A percentile compares a stretch with the other conserved stretches of the same genome.
Conservation (phyloP, 2,329 filamentous ascomycete genomes). For the Bertia moriformis region DNA sequence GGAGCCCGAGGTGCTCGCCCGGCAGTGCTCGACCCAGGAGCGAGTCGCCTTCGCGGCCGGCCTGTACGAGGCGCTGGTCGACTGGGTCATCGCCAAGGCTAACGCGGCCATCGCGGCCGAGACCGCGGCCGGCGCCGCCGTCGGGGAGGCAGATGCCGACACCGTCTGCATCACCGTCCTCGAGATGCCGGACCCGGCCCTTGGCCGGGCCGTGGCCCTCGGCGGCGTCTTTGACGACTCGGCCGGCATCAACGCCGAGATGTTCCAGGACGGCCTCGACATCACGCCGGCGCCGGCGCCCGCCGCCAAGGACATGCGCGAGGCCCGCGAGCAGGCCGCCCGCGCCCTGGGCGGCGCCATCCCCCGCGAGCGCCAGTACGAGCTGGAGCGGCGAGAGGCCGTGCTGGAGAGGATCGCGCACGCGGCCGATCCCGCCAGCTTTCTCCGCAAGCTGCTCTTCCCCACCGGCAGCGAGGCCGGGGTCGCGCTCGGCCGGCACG, state of each 20-base stretch:
- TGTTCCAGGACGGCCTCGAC: slow-evolving; percentile 89
- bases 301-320: slow-evolving; percentile 74
- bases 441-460: slow-evolving; percentile 69
- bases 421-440: slow-evolving; percentile 70
- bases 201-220: slow-evolving; percentile 80
- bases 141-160: slow-evolving; percentile 58
- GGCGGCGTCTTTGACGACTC: slow-evolving; percentile 84
- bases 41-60: slow-evolving; percentile 69
- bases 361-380: slow-evolving; percentile 60
- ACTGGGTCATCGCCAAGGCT: slow-evolving; percentile 82
- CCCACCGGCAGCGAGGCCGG: slow-evolving; percentile 63
- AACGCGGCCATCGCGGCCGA: slow-evolving; percentile 73
- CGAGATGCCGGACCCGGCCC: slow-evolving; percentile 64
- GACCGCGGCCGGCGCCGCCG: slow-evolving; percentile 51
- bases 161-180: slow-evolving; percentile 81
- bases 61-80: slow-evolving; percentile 84
- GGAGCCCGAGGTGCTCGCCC: slow-evolving; percentile 67
- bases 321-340: slow-evolving; percentile 61
- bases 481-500: slow-evolving; percentile 64
- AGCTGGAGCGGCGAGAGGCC: slow-evolving; percentile 67
- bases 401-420: slow-evolving; percentile 74
- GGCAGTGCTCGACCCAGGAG: slow-evolving; percentile 71
- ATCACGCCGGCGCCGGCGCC: slow-evolving; percentile 62
- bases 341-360: slow-evolving; percentile 68
- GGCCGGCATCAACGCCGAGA: slow-evolving; percentile 88